Evolutionary conservation across 2,329 filamentous ascomycete genomes (phyloP).

Genomic region (Talaromyces sp.): DNA sequence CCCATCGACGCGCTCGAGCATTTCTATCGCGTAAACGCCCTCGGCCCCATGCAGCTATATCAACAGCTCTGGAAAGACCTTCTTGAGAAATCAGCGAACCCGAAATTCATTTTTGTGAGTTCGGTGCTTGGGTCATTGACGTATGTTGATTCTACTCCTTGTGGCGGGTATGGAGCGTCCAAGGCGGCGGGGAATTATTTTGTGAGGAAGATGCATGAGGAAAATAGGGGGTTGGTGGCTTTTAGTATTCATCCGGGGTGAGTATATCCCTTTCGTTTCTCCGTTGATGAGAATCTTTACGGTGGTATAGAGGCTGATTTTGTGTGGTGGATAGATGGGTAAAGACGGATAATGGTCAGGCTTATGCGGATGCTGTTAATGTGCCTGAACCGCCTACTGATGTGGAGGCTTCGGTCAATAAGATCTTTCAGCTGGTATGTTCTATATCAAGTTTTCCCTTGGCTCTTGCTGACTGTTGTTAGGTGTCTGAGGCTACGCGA

Average conservation of each 20-base stretch:
- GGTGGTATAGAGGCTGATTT: background rate
- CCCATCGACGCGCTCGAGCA: conserved; percentile 6
- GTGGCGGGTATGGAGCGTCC: conserved; percentile 14
- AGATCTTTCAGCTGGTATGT: conserved; percentile 10
- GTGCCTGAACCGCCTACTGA: conserved; percentile 13
- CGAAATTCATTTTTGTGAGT: conserved; percentile 13
- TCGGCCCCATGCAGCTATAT: conserved; percentile 16
- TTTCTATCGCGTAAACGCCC: conserved; percentile 14
- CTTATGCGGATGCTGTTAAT: conserved; percentile 17
- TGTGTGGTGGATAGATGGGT: conserved; percentile 17
- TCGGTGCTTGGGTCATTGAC: conserved; percentile 2
- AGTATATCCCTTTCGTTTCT: too few species aligned
- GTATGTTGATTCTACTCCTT: conserved; percentile 8
- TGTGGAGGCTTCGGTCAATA: conserved; percentile 10
- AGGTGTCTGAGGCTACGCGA: conserved; percentile 12
- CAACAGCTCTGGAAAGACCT: conserved; percentile 16
- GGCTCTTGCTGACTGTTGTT: background rate
- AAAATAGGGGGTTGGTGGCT: conserved; percentile 12
- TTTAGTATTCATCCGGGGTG: conserved; percentile 18
- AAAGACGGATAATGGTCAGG: conserved; percentile 18
- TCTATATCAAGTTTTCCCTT: background rate
- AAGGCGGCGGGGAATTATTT: conserved; percentile 18
- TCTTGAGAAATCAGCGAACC: conserved; percentile 1
- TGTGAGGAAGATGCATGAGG: conserved; percentile 18
- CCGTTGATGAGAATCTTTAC: too few species aligned